Base-by-base conservation (phyloP, 257 asterid species). In the Solanum neorickii region DNA sequence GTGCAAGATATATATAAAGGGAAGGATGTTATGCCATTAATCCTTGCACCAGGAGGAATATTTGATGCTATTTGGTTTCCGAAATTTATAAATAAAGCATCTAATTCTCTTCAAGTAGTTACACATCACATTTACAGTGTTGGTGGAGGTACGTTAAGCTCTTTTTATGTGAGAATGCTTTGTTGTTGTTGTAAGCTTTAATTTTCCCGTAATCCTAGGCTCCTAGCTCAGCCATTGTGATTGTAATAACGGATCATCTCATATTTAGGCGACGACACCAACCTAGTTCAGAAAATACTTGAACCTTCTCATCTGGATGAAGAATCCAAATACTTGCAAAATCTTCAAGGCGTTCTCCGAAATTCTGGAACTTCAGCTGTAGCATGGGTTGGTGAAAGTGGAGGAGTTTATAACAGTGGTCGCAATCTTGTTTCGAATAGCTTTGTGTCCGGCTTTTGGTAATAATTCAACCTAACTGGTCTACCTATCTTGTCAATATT, bases 121-220 rank as follows among this genome's bases (percentile, higher is more conserved):
- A 92, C 99, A 25, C 99, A 96, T 89, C 99, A 96, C 90, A 94
- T 96, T 52, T 96, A 96, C 92, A 95, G 94, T 86, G 98, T 96
- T 9, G 99, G 99, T 27, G 98, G 96, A 88, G 99, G 99, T 94
- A 94, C 56, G 8, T 85, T 11, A 65, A 37, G 76, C 76, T 65
- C 25, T 46, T 65, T 59, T 52, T 59, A 31, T 83, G 74, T 46
- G 33, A 0, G 9, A 12, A 65, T 65, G 18, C 12, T 27, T 27
- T 65, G 72, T 65, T 65, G 70, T 62, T 65, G 21, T 49, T 49
- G 20, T 25, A 74, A 44, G 16, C n/a, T 25, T 29, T 9, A 25
- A 35, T 33, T 72, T 70, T 37, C 31, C 3, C 49, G 27, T 10
- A 73, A 73, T 73, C 47, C 86, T 87, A 85, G 39, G 37, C 12